phyloP scores from a whole-genome alignment of 2,329 filamentous ascomycete species.

The Raffaelea arxii region DNA sequence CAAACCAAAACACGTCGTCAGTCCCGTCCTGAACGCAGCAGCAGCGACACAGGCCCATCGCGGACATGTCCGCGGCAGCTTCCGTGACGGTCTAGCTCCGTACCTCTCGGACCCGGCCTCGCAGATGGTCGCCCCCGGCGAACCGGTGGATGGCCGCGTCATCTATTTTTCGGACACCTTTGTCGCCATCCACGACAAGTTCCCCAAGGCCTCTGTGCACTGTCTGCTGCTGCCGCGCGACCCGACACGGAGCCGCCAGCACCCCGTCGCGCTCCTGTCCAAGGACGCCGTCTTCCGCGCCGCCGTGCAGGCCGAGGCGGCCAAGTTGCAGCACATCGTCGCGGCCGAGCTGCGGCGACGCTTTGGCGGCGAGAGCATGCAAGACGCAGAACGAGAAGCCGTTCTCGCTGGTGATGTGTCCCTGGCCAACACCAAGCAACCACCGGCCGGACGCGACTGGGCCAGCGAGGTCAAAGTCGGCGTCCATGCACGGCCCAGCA shows the following conservation, averaged over 20 bases:
- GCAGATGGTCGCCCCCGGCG: neutral
- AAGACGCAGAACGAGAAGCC: constrained; percentile 55
- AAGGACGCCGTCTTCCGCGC: constrained; percentile 49
- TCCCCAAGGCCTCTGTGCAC: constrained; percentile 78
- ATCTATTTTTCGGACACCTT: constrained; percentile 60
- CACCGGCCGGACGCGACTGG: constrained; percentile 75
- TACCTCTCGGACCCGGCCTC: constrained; percentile 54
- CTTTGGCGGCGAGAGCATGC: constrained; percentile 52
- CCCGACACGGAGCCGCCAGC: constrained; percentile 31
- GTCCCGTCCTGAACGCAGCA: too few relatives aligned
- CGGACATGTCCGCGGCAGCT: constrained; percentile 9
- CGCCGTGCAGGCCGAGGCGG: constrained; percentile 50
- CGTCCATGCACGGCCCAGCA: constrained; percentile 79
- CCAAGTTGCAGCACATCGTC: constrained; percentile 53
- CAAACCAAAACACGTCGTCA: neutral
- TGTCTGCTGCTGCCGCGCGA: constrained; percentile 79
- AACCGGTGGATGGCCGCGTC: constrained; percentile 31
- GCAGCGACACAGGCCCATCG: neutral
- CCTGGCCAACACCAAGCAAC: constrained; percentile 48
- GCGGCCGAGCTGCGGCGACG: constrained; percentile 64
- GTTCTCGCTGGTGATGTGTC: constrained; percentile 53
- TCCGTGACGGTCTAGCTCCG: constrained; percentile 51
- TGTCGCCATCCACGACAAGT: constrained; percentile 73
- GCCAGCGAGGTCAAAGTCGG: constrained; percentile 62
- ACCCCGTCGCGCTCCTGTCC: constrained; percentile 35